These are phyloP conservation scores for Arxiozyma slooffiae DNA, from an alignment of 1,139 yeast species.

Conservation along the genomic window DNA sequence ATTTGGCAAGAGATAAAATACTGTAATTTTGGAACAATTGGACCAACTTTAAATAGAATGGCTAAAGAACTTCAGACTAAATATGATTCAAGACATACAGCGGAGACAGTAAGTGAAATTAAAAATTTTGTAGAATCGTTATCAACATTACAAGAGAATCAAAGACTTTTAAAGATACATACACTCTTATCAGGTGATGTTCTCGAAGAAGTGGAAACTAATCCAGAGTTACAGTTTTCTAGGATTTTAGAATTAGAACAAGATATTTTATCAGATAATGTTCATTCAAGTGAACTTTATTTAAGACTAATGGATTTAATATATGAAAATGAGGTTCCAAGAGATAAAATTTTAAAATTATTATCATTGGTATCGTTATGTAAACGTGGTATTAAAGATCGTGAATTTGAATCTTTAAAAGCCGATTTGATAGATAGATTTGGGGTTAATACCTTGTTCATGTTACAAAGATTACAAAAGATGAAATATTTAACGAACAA, in stretches of 20 bases:
- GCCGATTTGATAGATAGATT: constrained; percentile 24
- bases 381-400: constrained; percentile 23
- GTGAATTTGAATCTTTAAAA: constrained; percentile 21
- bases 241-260: constrained; percentile 62
- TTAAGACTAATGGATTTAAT: constrained; percentile 20
- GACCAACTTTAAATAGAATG: constrained; percentile 54
- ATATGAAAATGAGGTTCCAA: constrained; percentile 19
- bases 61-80: constrained; percentile 58
- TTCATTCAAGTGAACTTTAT: constrained; percentile 15
- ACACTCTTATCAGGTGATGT: constrained; percentile 67
- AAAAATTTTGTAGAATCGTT: constrained; percentile 62
- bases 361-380: constrained; percentile 22
- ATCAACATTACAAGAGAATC: constrained; percentile 57
- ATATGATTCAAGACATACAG: constrained; percentile 46
- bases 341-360: constrained; percentile 16
- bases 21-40: constrained; percentile 72
- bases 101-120: constrained; percentile 55
- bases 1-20: constrained; percentile 47
- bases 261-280: constrained; percentile 24
- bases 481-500: constrained; percentile 13
- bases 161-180: constrained; percentile 62
- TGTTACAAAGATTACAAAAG: constrained; percentile 19
- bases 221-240: constrained; percentile 37
- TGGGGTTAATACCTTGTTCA: constrained; percentile 23
- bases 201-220: constrained; percentile 43